Conservation (phyloP, 208 protist species). For the Acanthamoeba sp. region DNA sequence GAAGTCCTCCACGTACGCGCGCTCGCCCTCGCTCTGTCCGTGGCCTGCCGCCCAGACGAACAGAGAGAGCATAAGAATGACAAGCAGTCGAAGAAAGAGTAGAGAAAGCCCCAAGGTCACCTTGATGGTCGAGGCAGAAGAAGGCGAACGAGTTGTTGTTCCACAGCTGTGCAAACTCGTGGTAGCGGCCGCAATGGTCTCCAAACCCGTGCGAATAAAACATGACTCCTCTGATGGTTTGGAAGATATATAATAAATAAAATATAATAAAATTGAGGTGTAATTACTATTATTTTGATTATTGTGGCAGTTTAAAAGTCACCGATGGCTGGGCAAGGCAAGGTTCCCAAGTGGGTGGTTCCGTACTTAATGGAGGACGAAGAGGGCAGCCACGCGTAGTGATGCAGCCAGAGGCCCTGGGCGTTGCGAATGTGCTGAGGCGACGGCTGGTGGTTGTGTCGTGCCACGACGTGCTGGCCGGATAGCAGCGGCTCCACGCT, state of each 20-base stretch:
- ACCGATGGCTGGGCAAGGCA: not conserved
- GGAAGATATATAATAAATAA: not conserved
- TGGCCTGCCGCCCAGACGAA: not conserved
- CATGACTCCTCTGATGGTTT: conserved; percentile 45
- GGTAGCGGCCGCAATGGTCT: conserved; percentile 52
- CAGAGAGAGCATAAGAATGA: not conserved
- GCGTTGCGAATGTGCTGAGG: conserved; percentile 20
- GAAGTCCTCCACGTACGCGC: conserved; percentile 27
- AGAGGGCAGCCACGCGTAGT: conserved; percentile 25
- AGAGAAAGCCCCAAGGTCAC: not conserved
- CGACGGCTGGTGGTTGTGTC: not conserved
- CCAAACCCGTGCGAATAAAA: conserved; percentile 25
- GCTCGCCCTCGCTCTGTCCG: conserved; percentile 57
- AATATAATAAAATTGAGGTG: not conserved
- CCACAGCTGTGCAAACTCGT: not conserved
- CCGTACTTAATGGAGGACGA: not conserved
- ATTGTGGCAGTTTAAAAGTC: no score
- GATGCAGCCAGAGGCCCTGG: conserved; percentile 44
- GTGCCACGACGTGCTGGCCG: not conserved
- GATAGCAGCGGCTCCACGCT: not conserved
- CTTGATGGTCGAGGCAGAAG: conserved; percentile 60
- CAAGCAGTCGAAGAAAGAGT: not conserved
- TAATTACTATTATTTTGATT: no score
- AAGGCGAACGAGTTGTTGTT: conserved; percentile 6
- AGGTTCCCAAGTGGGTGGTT: not conserved